Percentiles rank a stretch among this genome's conserved stretches.
Evolutionary conservation across 805 yeast species (phyloP).

Genomic region (Wickerhamomyces ciferrii): DNA sequence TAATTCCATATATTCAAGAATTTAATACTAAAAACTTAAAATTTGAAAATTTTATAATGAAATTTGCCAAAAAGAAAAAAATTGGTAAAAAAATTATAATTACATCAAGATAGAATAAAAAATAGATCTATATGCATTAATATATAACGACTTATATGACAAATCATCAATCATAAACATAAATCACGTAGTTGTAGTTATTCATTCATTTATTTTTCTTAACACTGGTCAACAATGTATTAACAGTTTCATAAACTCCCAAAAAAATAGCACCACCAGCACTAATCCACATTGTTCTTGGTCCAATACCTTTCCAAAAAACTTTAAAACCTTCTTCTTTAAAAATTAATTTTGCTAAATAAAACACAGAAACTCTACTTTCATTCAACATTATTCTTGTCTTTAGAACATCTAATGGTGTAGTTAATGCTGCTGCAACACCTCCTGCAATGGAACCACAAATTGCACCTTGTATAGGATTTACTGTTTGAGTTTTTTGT

Average conservation of each 20-base stretch:
- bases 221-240: slow-evolving; percentile 9
- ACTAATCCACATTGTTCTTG: slow-evolving; percentile 95
- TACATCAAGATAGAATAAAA: slow-evolving; percentile 17
- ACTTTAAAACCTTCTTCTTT: slow-evolving; percentile 69
- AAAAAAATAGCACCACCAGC: slow-evolving; percentile 97
- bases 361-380: slow-evolving; percentile 36
- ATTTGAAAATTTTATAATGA: slow-evolving; percentile 54
- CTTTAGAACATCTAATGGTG: slow-evolving; percentile 76
- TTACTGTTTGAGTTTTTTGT: slow-evolving; percentile 35
- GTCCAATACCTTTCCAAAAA: slow-evolving; percentile 84
- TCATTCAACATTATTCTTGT: slow-evolving; percentile 80
- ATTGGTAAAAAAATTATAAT: slow-evolving; percentile 36
- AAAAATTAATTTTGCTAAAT: slow-evolving; percentile 47
- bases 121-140: not conserved
- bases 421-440: slow-evolving; percentile 73
- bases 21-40: slow-evolving; percentile 48
- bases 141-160: not conserved
- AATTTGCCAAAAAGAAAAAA: slow-evolving; percentile 51
- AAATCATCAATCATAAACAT: not conserved
- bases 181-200: no score
- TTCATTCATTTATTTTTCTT: no score
- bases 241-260: slow-evolving; percentile 77
- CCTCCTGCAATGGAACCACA: slow-evolving; percentile 85
- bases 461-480: slow-evolving; percentile 74
- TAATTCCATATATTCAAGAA: slow-evolving; percentile 59